Conservation (phyloP, 495 filamentous ascomycete genomes). For the Clohesyomyces aquaticus region DNA sequence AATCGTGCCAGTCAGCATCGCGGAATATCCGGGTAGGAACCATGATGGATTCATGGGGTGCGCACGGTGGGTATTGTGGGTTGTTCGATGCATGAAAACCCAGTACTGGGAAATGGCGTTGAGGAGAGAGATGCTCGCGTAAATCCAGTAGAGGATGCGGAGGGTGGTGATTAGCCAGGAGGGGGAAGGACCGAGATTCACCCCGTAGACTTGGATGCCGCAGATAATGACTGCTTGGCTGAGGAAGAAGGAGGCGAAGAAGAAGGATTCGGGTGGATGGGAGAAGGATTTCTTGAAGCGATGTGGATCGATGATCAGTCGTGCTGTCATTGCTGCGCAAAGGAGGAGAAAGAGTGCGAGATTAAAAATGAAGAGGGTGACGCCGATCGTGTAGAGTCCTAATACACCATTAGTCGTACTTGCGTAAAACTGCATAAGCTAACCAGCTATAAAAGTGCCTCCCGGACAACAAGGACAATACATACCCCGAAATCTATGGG, state of each 20-base stretch:
- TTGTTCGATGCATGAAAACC: conserved; percentile 19
- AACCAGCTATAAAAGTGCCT: not conserved
- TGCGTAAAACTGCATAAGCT: not conserved
- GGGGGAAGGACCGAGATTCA: conserved; percentile 50
- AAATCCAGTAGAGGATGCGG: conserved; percentile 38
- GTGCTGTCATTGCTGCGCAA: conserved; percentile 55
- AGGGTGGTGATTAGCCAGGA: conserved; percentile 47
- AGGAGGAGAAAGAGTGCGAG: conserved; percentile 61
- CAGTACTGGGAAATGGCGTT: conserved; percentile 32
- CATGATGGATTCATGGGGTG: conserved; percentile 32
- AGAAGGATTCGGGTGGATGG: conserved; percentile 66
- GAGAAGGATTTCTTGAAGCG: conserved; percentile 59
- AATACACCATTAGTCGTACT: conserved; percentile 16
- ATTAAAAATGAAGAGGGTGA: conserved; percentile 65
- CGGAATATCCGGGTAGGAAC: conserved; percentile 35
- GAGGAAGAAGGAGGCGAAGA: conserved; percentile 69
- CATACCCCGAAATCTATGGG: conserved; percentile 55
- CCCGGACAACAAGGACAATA: not conserved
- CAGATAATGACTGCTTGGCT: conserved; percentile 64
- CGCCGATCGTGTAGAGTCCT: conserved; percentile 62
- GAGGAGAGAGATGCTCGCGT: conserved; percentile 18
- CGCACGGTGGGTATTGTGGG: not conserved
- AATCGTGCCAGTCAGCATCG: conserved; percentile 38
- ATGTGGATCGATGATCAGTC: conserved; percentile 58
- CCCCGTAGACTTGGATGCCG: conserved; percentile 62